Evolutionary conservation across 768 basidiomycete species (phyloP).

Genomic region (Phlebiopsis gigantea): DNA sequence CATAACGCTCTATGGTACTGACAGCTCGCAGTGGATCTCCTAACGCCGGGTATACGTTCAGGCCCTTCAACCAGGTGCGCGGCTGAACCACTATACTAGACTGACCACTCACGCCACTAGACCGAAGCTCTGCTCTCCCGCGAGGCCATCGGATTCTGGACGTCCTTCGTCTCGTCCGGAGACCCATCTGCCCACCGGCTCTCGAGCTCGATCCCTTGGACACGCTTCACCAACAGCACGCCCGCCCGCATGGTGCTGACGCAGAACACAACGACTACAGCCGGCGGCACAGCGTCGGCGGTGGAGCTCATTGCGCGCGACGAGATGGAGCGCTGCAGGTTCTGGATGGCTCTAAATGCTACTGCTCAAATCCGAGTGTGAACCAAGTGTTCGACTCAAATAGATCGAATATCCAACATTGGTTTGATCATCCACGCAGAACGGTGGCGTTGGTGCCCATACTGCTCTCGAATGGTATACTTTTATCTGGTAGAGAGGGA

Average conservation of each 20-base stretch:
- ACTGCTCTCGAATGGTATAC: too few species aligned
- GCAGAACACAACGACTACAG: not conserved
- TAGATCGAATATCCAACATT: too few species aligned
- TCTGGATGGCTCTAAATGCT: not conserved
- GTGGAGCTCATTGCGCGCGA: not conserved
- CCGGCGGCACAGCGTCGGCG: not conserved
- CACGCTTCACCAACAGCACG: not conserved
- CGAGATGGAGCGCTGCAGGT: not conserved
- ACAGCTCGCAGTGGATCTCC: not conserved
- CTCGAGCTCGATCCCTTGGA: not conserved
- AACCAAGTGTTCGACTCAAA: too few species aligned
- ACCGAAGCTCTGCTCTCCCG: not conserved
- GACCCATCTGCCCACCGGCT: not conserved
- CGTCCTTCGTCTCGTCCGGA: not conserved
- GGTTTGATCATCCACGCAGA: too few species aligned
- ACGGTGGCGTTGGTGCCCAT: too few species aligned
- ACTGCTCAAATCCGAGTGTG: not conserved
- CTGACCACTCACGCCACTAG: not conserved
- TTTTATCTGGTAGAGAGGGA: too few species aligned
- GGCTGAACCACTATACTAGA: not conserved
- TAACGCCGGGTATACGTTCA: not conserved
- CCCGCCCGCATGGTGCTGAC: not conserved
- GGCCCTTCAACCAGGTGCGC: not conserved
- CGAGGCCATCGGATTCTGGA: not conserved
- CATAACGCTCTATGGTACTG: not conserved